Base-by-base conservation (phyloP, 2,329 filamentous ascomycete species). In the Fusarium sp. region DNA sequence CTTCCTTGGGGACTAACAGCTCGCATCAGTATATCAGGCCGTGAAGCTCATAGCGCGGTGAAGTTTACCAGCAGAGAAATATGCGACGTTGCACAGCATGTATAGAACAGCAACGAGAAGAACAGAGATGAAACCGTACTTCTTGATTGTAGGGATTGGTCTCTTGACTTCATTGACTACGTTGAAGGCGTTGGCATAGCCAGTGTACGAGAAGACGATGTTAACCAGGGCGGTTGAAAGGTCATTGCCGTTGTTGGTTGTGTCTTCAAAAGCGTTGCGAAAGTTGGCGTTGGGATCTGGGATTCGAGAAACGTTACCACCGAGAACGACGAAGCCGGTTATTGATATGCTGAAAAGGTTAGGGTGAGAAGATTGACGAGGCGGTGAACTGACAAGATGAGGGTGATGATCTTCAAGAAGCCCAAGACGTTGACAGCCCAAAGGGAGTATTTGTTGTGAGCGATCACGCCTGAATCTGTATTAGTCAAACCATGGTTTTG, bases 111-210 rank as follows among this genome's bases (percentile, higher is more conserved):
- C 84, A 3, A 90, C 88, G 0, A 88, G 77, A 0, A 86, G 48
- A 1, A 91, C 80, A 0, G 89, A 88, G 5, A 86, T 77, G 6
- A 85, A 83, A 5, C 85, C 88, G 66, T 85, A 84, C 75, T 79
- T 85, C 54, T 86, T 86, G 38, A 91, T 84, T 0, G 86, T 87
- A 48, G 84, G 86, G 38, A 91, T 83, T 0, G 90, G 90, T 66
- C 90, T 87, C 84, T 89, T 87, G 73, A 91, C 86, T 79, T 91
- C 90, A 58, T 90, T 90, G 61, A 89, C 87, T 7, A 91, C 84
- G 63, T 90, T 90, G 80, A 91, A 91, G 0, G 89, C 87, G 70
- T 91, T 91, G 13, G 84, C 81, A 63, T 87, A 91, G 5, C 90
- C 90, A 0, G 82, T 79, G 69, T 90, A 91, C 2, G 88, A 87